Evolutionary conservation across 208 protist species (phyloP), one percentile per base, ranked within the genome.

Genomic region (Naegleria fowleri): DNA sequence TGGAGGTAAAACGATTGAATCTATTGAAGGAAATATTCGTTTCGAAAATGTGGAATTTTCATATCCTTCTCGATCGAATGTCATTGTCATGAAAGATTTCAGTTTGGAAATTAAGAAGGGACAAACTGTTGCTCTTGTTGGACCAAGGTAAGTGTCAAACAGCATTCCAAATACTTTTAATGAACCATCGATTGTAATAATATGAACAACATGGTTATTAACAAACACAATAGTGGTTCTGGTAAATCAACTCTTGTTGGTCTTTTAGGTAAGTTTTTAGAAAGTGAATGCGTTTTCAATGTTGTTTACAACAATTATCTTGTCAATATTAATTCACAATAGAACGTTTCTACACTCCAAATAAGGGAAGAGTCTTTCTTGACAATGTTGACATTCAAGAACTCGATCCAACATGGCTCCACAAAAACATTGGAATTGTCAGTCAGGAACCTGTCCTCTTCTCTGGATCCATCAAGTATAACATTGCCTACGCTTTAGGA

Each of bases 321-420:
- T 29, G 96, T 96, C 90, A 95, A 95, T 55, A 84, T 87, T 76
- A 94, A 96, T 48, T 48, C 43, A 48, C 1, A 48, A 48, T 48
- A 48, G 92, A 93, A 43, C 92, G 94, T 16, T 86, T 96, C 13
- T 41, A 92, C 83, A 92, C 96, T 75, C 91, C 90, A 59, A 88
- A 92, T 55, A 96, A 94, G 94, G 92, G 95, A 41, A 3, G 19
- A 11, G n/a, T 87, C 33, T 38, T 38, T 11, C 52, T 87, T 6
- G 84, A 87, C 29, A 41, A 41, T 55, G 40, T 55, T 19, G 84
- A 87, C 33, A 16, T 87, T 5, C 48, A n/a, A 36, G 84, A 87
- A 36, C 5, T 87, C 3, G 84, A 87, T 87, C 84, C 84, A 33
- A 55, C 6, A 5, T 85, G n/a, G 36, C n/a, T 43, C 6, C n/a